phyloP scores from a whole-genome alignment of 2,329 filamentous ascomycete species.

The Neoarthrinium moseri region DNA sequence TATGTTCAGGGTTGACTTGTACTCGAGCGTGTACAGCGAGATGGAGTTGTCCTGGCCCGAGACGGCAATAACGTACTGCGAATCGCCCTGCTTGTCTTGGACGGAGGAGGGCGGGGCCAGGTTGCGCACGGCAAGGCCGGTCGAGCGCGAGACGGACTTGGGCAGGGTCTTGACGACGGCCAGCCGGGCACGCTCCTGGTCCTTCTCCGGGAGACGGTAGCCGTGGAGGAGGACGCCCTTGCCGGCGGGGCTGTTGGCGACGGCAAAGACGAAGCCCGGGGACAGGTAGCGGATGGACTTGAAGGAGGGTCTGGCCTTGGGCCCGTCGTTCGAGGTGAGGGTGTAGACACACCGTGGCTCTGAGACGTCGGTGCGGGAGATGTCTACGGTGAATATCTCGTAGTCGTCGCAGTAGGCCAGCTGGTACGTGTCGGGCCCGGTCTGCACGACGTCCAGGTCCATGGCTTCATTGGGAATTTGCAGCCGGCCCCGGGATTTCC shows the following conservation, averaged over 20 bases:
- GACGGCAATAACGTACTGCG: slow-evolving; percentile 79
- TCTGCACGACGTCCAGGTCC: slow-evolving; percentile 70
- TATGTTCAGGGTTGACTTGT: slow-evolving; percentile 45
- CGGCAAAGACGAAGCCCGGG: slow-evolving; percentile 55
- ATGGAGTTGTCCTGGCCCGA: slow-evolving; percentile 79
- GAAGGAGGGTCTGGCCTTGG: slow-evolving; percentile 48
- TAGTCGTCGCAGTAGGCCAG: slow-evolving; percentile 78
- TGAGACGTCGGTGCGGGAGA: slow-evolving; percentile 37
- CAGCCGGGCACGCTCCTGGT: slow-evolving; percentile 44
- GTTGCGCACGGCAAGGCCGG: slow-evolving; percentile 73
- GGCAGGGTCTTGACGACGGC: slow-evolving; percentile 59
- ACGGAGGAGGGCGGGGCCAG: slow-evolving; percentile 57
- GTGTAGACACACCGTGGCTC: slow-evolving; percentile 56
- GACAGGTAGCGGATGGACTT: slow-evolving; percentile 60
- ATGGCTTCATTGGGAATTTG: slow-evolving; percentile 57
- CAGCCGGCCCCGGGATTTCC: slow-evolving; percentile 47
- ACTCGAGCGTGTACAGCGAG: slow-evolving; percentile 74
- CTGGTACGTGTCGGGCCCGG: slow-evolving; percentile 61
- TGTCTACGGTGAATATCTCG: slow-evolving; percentile 67
- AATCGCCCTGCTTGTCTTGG: slow-evolving; percentile 53
- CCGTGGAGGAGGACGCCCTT: slow-evolving; percentile 57
- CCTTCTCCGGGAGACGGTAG: slow-evolving; percentile 47
- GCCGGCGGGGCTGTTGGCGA: slow-evolving; percentile 58
- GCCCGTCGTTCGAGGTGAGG: slow-evolving; percentile 46
- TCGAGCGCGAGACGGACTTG: slow-evolving; percentile 68